A percentile compares a stretch with the other conserved stretches of the same genome.
Evolutionary conservation across 208 protist genomes (phyloP).

Genomic region (Trypanosoma conorhini): DNA sequence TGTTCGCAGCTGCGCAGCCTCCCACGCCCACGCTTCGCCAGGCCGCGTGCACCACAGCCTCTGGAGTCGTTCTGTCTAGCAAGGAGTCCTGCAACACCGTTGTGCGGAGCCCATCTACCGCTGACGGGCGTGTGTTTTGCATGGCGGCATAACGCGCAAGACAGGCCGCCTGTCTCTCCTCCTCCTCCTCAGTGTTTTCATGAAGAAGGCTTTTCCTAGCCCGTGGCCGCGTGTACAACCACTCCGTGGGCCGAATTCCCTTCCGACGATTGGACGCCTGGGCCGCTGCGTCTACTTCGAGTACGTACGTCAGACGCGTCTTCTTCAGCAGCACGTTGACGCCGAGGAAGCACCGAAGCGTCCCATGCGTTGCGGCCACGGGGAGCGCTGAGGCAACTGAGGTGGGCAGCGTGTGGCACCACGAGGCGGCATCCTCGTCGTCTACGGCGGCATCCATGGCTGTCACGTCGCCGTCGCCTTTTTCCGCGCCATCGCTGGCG

Average conservation of each 20-base stretch:
- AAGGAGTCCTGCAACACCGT: not conserved
- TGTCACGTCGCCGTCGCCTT: not conserved
- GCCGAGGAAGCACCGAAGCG: slow-evolving; percentile 26
- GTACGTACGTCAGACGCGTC: slow-evolving; percentile 28
- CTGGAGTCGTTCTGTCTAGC: not conserved
- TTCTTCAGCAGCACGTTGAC: slow-evolving; percentile 29
- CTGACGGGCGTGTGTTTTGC: not conserved
- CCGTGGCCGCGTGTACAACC: slow-evolving; percentile 15
- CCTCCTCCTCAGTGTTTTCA: not conserved
- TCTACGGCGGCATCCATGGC: not conserved
- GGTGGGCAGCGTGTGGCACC: slow-evolving; percentile 24
- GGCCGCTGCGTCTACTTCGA: not conserved
- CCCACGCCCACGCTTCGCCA: slow-evolving; percentile 19
- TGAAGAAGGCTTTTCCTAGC: not conserved
- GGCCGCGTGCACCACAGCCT: slow-evolving; percentile 14
- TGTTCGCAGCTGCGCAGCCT: not conserved
- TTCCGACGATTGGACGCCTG: not conserved
- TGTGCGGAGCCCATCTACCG: not conserved
- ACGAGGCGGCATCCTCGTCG: slow-evolving; percentile 12
- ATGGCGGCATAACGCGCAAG: slow-evolving; percentile 15
- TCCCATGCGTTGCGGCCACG: not conserved
- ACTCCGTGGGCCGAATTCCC: not conserved
- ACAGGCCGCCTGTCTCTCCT: slow-evolving; percentile 12
- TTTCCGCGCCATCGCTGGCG: not conserved
- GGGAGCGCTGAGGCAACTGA: slow-evolving; percentile 16